Conservation (phyloP, 2,329 filamentous ascomycete genomes). For the Venturia aucupariae region DNA sequence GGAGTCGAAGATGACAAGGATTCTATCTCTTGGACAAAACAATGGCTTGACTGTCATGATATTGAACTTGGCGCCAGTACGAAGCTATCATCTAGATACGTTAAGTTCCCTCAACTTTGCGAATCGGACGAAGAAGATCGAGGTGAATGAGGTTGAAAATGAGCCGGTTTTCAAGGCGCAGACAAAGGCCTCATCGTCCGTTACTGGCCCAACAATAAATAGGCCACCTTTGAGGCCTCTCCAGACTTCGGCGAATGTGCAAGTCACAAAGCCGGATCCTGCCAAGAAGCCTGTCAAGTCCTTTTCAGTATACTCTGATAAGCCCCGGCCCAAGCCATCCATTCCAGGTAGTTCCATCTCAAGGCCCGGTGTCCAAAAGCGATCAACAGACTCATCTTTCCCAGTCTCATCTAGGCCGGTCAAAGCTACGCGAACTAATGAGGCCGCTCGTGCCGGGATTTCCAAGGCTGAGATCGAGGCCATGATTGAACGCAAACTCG, state of each 20-base stretch:
- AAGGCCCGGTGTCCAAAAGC: conserved; percentile 4
- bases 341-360: conserved; percentile 5
- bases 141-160: conserved; percentile 91
- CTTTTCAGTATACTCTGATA: conserved; percentile 82
- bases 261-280: conserved; percentile 20
- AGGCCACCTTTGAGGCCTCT: conserved; percentile 75
- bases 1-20: conserved; percentile 95
- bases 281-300: conserved; percentile 66
- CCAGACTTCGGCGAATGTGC: conserved; percentile 37
- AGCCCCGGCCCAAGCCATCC: conserved; percentile 24
- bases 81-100: conserved; percentile 88
- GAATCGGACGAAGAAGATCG: conserved; percentile 91
- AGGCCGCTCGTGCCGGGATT: conserved; percentile 30
- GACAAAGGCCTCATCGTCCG: conserved; percentile 28
- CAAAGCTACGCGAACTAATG: conserved; percentile 30
- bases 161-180: conserved; percentile 64
- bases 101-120: conserved; percentile 91
- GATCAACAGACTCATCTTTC: conserved; percentile 35
- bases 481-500: conserved; percentile 84
- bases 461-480: conserved; percentile 69
- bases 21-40: conserved; percentile 85
- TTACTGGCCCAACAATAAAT: conserved; percentile 32
- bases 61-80: conserved; percentile 81
- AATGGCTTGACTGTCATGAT: conserved; percentile 96
- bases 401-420: conserved; percentile 32